Percentiles rank a stretch among this genome's conserved stretches.
These are phyloP conservation scores for Stachybotrys elegans DNA, from an alignment of 2,329 filamentous ascomycete genomes.

Conservation along the genomic window DNA sequence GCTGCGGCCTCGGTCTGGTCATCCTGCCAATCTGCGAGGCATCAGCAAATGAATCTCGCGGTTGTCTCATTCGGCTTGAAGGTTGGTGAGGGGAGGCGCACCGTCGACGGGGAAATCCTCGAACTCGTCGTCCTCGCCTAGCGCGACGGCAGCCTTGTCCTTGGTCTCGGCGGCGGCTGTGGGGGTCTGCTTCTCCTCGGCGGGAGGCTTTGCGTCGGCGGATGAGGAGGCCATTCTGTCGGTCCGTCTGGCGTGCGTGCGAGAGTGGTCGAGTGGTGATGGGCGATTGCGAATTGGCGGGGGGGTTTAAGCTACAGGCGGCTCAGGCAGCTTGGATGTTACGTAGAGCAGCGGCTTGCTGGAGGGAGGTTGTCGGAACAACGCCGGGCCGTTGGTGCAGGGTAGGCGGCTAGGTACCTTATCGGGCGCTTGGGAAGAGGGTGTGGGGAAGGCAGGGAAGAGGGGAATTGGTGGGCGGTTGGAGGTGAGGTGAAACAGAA, in stretches of 20 bases:
- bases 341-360: no score
- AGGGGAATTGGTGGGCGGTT: no score
- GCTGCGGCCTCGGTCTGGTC: conserved; percentile 82
- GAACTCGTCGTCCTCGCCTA: conserved; percentile 98
- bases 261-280: no score
- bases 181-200: conserved; percentile 29
- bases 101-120: conserved; percentile 98
- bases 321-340: not conserved
- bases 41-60: conserved; percentile 5
- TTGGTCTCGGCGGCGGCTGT: conserved; percentile 34
- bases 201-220: conserved; percentile 21
- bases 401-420: not conserved
- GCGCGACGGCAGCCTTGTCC: conserved; percentile 43
- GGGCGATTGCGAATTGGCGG: not conserved
- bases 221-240: conserved; percentile 10
- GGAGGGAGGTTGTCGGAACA: not conserved
- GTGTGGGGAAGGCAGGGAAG: no score
- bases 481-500: no score
- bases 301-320: not conserved
- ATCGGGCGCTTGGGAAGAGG: no score
- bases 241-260: no score
- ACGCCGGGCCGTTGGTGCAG: not conserved
- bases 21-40: conserved; percentile 73
- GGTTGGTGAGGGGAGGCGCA: conserved; percentile 33
- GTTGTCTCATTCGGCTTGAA: not conserved